Conservation (phyloP, 495 filamentous ascomycete genomes). For the Trichoderma asperelloides region DNA sequence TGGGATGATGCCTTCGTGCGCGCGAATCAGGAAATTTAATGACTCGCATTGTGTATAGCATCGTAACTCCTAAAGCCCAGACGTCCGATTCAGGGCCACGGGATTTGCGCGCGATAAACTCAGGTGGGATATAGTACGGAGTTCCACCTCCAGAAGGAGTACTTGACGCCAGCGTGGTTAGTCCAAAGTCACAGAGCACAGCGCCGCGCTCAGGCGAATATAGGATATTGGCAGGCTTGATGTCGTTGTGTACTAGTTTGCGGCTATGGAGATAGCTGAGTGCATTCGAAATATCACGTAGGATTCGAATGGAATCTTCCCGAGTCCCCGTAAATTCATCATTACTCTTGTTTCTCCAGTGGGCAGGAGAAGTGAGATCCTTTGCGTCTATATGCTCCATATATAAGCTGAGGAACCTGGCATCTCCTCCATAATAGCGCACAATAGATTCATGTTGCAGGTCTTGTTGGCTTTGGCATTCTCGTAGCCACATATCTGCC, state of each 20-base stretch:
- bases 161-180: slow-evolving; percentile 31
- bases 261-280: slow-evolving; percentile 38
- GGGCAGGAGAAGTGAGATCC: slow-evolving; percentile 29
- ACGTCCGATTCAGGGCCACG: slow-evolving; percentile 39
- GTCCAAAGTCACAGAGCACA: slow-evolving; percentile 41
- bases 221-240: slow-evolving; percentile 45
- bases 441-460: slow-evolving; percentile 41
- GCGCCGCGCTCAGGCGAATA: slow-evolving; percentile 41
- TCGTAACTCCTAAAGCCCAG: slow-evolving; percentile 41
- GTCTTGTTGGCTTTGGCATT: slow-evolving; percentile 37
- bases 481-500: slow-evolving; percentile 41
- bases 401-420: slow-evolving; percentile 39
- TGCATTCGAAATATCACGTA: slow-evolving; percentile 35
- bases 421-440: slow-evolving; percentile 38
- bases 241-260: slow-evolving; percentile 40
- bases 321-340: slow-evolving; percentile 34
- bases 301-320: slow-evolving; percentile 32
- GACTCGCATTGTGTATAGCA: slow-evolving; percentile 40
- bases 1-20: slow-evolving; percentile 30
- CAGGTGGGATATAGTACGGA: slow-evolving; percentile 42
- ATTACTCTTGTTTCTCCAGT: slow-evolving; percentile 29
- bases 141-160: slow-evolving; percentile 36
- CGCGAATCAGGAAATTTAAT: slow-evolving; percentile 37
- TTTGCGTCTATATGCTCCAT: slow-evolving; percentile 44
- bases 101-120: slow-evolving; percentile 38